Evolutionary conservation across 768 basidiomycete genomes (phyloP).

Genomic region (Tubosaeta sp.): DNA sequence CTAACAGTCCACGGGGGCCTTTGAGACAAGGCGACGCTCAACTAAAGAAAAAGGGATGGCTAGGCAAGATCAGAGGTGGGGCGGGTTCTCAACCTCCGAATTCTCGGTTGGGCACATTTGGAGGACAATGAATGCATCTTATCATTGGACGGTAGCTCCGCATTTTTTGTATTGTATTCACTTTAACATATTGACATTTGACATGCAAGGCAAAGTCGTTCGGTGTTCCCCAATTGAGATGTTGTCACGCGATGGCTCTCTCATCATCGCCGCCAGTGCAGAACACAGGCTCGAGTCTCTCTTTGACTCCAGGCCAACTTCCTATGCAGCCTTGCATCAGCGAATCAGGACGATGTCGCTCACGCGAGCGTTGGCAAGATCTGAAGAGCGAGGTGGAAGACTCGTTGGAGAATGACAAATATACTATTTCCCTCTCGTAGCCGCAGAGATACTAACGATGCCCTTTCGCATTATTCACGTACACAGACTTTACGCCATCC

Average conservation of each 20-base stretch:
- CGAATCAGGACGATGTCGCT: conserved; percentile 53
- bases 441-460: conserved; percentile 82
- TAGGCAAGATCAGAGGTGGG: conserved; percentile 62
- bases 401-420: conserved; percentile 61
- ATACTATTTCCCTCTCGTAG: not conserved
- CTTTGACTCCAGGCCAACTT: conserved; percentile 85
- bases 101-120: conserved; percentile 19
- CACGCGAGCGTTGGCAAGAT: conserved; percentile 72
- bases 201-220: not conserved
- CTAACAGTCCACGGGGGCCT: conserved; percentile 54
- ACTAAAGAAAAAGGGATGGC: conserved; percentile 59
- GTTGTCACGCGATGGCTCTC: no score
- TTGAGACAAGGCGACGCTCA: conserved; percentile 20
- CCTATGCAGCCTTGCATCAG: conserved; percentile 84
- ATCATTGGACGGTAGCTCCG: conserved; percentile 7
- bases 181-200: not conserved
- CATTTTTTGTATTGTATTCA: conserved; percentile 17
- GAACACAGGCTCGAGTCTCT: conserved; percentile 92
- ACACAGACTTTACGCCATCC: conserved; percentile 62
- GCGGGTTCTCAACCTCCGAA: conserved; percentile 15
- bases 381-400: conserved; percentile 86
- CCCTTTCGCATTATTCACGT: conserved; percentile 63
- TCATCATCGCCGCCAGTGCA: conserved; percentile 89
- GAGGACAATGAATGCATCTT: conserved; percentile 22
- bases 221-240: conserved; percentile 17